Evolutionary conservation across 1,284 basidiomycete species (phyloP), one percentile per base, ranked within the genome.

Genomic region (Leccinum subrobustum): DNA sequence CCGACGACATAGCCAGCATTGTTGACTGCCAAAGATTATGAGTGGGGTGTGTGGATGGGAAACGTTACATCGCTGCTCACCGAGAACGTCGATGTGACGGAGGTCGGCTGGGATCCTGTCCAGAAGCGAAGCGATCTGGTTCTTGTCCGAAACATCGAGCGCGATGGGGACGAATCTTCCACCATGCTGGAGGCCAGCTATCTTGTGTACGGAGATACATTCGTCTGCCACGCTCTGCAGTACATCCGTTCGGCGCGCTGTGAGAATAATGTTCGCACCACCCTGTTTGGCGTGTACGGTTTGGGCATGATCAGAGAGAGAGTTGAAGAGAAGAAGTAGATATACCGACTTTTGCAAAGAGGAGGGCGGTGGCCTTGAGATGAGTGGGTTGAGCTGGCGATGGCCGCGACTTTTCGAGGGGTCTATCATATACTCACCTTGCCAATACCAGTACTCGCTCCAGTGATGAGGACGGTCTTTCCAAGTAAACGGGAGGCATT

Each of bases 1-100:
- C 95, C 95, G 44, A 88, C 79, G 6, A 96, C 95, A 64, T 88
- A 92, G 27, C 95, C 95, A 35, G 92, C 93, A 66, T 95, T 94
- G 76, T 94, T 94, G 59, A 94, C 91, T 92, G 62, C 51, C 59
- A 37, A 57, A 56, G 6, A 42, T 56, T 2, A 14, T 23, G 20
- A 47, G 0, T 23, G 20, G 20, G 44, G 2, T 35, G 6, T 47
- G 12, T 47, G 6, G 6, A 3, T 14, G 20, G 12, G 20, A 2
- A 47, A 14, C 2, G 12, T 14, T 3, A 47, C 20, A 47, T 47
- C 25, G 25, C 25, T 23, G 65, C 78, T 64, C 63, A 91, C 91
- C 90, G 42, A 93, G 85, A 57, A 93, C 80, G 68, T 94, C 92
- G 52, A 94, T 78, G 53, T 84, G 74, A 58, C 84, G 82, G 48